Evolutionary conservation across 2,329 filamentous ascomycete genomes (phyloP).

Genomic region (Cadophora gregata): DNA sequence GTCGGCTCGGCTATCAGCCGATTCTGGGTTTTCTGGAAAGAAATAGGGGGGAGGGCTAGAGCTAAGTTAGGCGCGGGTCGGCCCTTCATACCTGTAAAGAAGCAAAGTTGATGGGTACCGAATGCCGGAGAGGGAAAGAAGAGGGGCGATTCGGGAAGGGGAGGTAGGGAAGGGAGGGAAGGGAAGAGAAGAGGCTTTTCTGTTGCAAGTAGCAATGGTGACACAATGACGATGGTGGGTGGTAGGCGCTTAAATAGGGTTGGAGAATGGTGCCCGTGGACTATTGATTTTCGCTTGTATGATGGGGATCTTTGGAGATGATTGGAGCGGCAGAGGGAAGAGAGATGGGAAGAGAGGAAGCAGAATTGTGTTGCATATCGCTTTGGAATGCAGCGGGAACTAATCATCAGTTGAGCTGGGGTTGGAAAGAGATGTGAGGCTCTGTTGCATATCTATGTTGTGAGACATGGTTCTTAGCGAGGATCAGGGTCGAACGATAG

Average conservation of each 20-base stretch:
- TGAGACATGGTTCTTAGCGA: not conserved
- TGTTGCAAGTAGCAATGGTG: slow-evolving; percentile 1
- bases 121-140: too few relatives aligned
- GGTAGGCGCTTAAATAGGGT: not conserved
- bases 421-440: not conserved
- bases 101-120: not conserved
- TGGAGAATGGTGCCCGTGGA: too few relatives aligned
- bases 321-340: not conserved
- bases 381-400: not conserved
- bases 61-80: not conserved
- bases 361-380: not conserved
- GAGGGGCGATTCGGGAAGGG: not conserved
- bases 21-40: not conserved
- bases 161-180: not conserved
- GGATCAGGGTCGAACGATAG: too few relatives aligned
- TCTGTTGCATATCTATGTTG: not conserved
- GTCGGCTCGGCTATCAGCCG: not conserved
- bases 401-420: not conserved
- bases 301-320: not conserved
- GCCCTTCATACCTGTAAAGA: not conserved
- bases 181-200: not conserved
- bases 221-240: not conserved
- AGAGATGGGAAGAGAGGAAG: not conserved
- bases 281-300: not conserved
- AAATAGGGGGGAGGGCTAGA: not conserved